Conservation (phyloP, 179 eudicot genomes). For the Sideroxylon spinosum region DNA sequence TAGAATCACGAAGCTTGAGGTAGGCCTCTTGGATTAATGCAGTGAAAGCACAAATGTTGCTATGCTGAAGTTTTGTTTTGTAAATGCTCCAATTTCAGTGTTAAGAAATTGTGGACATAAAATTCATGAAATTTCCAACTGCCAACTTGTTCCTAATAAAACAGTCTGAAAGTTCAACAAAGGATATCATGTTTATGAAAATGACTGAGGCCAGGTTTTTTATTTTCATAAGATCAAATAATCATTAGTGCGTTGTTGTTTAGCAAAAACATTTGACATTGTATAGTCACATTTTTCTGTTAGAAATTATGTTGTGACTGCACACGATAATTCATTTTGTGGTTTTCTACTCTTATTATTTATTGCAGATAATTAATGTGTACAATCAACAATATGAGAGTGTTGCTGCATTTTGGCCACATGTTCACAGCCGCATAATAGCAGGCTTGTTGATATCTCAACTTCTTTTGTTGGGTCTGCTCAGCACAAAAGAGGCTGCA, state of each 20-base stretch:
- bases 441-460: slow-evolving; percentile 91
- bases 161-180: background rate
- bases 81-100: background rate
- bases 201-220: background rate
- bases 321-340: background rate
- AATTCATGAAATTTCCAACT: background rate
- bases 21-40: background rate
- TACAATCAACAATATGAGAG: slow-evolving; percentile 85
- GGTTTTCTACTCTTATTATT: slow-evolving; percentile 6
- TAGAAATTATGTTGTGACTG: background rate
- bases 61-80: background rate
- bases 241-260: background rate
- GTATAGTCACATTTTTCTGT: background rate
- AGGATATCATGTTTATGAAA: background rate
- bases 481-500: slow-evolving; percentile 83
- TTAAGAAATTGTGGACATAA: background rate
- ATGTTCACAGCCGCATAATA: slow-evolving; percentile 80
- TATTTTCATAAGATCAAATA: background rate
- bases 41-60: background rate
- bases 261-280: background rate
- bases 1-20: background rate
- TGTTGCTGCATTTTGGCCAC: slow-evolving; percentile 93
- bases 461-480: slow-evolving; percentile 71
- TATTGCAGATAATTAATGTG: slow-evolving; percentile 74
- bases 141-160: background rate